Percentiles rank a stretch among this genome's conserved stretches.
Conservation (phyloP, 2,329 filamentous ascomycete genomes). For the Drechslerella stenobrocha region DNA sequence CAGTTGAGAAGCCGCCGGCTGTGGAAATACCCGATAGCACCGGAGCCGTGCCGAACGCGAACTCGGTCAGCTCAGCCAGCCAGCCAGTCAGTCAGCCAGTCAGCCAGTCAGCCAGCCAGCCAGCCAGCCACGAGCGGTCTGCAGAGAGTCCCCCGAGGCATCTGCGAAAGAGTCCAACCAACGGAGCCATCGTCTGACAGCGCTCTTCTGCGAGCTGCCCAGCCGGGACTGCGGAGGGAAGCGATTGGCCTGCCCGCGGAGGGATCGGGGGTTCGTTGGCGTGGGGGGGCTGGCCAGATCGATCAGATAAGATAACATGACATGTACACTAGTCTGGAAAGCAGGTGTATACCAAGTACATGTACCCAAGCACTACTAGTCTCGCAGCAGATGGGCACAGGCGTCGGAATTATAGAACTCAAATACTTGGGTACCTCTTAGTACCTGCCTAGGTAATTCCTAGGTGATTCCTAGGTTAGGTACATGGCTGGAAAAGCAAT, state of each 20-base stretch:
- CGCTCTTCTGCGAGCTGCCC: background rate
- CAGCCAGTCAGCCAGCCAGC: background rate
- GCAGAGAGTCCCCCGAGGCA: no score
- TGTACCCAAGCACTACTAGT: no score
- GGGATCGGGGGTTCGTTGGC: no score
- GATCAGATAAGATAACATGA: slow-evolving; percentile 47
- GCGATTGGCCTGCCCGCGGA: slow-evolving; percentile 6
- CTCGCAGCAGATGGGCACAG: no score
- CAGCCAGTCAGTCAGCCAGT: background rate
- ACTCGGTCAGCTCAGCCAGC: no score
- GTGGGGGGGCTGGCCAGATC: slow-evolving; percentile 17
- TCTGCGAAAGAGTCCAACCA: slow-evolving; percentile 23
- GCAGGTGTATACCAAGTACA: no score
- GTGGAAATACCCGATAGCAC: slow-evolving; percentile 38
- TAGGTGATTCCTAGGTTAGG: no score
- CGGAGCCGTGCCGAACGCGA: slow-evolving; percentile 45
- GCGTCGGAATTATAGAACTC: no score
- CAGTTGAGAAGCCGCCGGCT: slow-evolving; percentile 21
- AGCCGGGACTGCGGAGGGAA: background rate
- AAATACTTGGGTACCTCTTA: no score
- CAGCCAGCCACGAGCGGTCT: background rate
- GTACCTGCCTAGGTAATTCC: no score
- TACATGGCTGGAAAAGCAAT: no score
- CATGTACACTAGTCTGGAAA: no score
- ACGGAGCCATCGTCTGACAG: slow-evolving; percentile 32